phyloP scores from a whole-genome alignment of 495 filamentous ascomycete genomes.

The Penicillium simplicissimum region DNA sequence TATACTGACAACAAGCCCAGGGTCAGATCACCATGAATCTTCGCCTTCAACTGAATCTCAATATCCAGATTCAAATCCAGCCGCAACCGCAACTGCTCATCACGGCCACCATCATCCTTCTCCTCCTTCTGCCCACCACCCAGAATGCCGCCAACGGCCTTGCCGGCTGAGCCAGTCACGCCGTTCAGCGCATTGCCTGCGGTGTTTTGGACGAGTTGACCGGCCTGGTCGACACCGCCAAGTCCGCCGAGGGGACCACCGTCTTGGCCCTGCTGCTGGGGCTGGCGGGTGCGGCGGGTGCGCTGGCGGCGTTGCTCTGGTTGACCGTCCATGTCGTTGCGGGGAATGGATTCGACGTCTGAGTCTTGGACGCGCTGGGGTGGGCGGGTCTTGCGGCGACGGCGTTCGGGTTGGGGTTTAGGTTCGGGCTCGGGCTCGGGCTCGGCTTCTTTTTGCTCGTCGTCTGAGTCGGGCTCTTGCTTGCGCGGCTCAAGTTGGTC shows the following conservation, averaged over 20 bases:
- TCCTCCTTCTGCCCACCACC: slow-evolving; percentile 43
- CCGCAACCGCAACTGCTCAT: slow-evolving; percentile 74
- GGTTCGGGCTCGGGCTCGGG: slow-evolving; percentile 24
- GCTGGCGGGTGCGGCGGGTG: slow-evolving; percentile 32
- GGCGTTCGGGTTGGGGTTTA: slow-evolving; percentile 32
- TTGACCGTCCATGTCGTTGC: slow-evolving; percentile 41
- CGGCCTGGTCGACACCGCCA: slow-evolving; percentile 57
- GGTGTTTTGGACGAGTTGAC: slow-evolving; percentile 63
- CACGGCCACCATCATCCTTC: slow-evolving; percentile 50
- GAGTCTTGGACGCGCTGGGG: slow-evolving; percentile 33
- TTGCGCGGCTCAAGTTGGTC: slow-evolving; percentile 17
- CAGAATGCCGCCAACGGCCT: slow-evolving; percentile 54
- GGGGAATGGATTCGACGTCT: slow-evolving; percentile 38
- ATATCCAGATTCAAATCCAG: slow-evolving; percentile 87
- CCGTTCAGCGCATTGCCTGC: slow-evolving; percentile 60
- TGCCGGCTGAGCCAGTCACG: slow-evolving; percentile 57
- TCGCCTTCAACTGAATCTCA: slow-evolving; percentile 86
- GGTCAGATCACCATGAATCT: slow-evolving; percentile 89
- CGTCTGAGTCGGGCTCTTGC: slow-evolving; percentile 20
- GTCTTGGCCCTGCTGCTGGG: slow-evolving; percentile 36
- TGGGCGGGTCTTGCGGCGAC: slow-evolving; percentile 33
- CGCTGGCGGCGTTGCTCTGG: slow-evolving; percentile 43
- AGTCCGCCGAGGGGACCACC: slow-evolving; percentile 54
- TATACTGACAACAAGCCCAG: slow-evolving; percentile 79
- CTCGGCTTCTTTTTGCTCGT: slow-evolving; percentile 25